Evolutionary conservation across 352 stramenopile genomes (phyloP).

Genomic region (Stramenopiles sp.): DNA sequence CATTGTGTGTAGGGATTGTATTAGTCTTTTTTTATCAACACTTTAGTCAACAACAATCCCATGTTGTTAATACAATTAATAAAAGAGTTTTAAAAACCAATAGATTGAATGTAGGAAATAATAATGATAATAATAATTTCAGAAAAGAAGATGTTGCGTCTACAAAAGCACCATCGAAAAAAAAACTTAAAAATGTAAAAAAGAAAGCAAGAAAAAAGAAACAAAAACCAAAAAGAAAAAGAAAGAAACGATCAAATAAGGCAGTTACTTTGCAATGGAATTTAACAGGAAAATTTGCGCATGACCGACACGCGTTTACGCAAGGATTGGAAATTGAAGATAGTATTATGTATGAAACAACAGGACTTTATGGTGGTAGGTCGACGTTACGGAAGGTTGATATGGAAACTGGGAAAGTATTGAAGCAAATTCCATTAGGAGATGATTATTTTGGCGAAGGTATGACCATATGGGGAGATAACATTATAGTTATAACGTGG

Average conservation of each 20-base stretch:
- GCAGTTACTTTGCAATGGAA: background rate
- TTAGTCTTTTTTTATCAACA: background rate
- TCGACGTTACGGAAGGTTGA: background rate
- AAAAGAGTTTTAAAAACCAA: background rate
- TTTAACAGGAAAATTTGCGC: background rate
- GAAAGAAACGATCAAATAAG: background rate
- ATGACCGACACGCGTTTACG: background rate
- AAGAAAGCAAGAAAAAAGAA: background rate
- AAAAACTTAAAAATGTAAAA: background rate
- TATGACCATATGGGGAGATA: conserved; percentile 49
- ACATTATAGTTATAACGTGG: conserved; percentile 72
- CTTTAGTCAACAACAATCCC: background rate
- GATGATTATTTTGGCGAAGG: conserved; percentile 60
- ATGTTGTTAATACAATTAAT: background rate
- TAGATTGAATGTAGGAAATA: background rate
- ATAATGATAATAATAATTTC: background rate
- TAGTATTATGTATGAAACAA: background rate
- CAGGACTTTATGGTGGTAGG: background rate
- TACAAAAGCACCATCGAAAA: background rate
- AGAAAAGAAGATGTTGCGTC: background rate
- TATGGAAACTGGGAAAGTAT: background rate
- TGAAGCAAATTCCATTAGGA: background rate
- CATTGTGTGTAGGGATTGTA: background rate
- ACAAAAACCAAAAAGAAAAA: background rate
- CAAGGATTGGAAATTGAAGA: background rate